Evolutionary conservation across 1,284 basidiomycete species (phyloP), one percentile per base, ranked within the genome.

Genomic region (Rhodotorula sp.): DNA sequence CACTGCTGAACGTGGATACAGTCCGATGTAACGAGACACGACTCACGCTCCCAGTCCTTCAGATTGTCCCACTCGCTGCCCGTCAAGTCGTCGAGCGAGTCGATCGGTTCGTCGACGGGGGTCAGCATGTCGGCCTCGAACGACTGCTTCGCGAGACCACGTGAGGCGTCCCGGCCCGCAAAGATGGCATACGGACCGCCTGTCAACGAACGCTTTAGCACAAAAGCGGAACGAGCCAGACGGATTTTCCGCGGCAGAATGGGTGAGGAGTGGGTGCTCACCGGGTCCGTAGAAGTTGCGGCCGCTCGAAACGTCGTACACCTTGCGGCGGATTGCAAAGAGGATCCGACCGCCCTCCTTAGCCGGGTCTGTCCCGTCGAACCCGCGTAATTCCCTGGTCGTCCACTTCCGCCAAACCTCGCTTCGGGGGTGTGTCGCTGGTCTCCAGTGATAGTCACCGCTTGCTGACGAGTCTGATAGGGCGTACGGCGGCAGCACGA

Each of bases 81-180:
- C 5, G 67, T 69, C 16, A 79, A 62, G 59, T 78, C 76, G 8
- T 69, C 61, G 51, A 79, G 68, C 28, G 62, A 48, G 64, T 78
- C 76, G 62, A 79, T 78, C 22, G 70, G 73, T 22, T 62, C 59
- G 54, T 76, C 77, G 11, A 77, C 30, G 8, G 76, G 72, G 2
- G 77, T 75, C 24, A 79, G 69, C 71, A 79, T 76, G 54, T 75
- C 73, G 31, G 63, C 37, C n/a, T 76, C 77, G 59, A 78, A 78
- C 1, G 67, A 70, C 54, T 78, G 76, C 55, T 77, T 76, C 0
- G 77, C 76, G 30, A 78, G 64, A 0, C 78, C 78, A 46, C 78
- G 70, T 46, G 76, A 76, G n/a, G 77, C 78, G 68, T 78, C 78
- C 28, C 78, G 57, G 4, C 78, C 78, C 6, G 76, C 78, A 53